Conservation (phyloP, 495 filamentous ascomycete species). For the Aspergillus mulundensis region DNA sequence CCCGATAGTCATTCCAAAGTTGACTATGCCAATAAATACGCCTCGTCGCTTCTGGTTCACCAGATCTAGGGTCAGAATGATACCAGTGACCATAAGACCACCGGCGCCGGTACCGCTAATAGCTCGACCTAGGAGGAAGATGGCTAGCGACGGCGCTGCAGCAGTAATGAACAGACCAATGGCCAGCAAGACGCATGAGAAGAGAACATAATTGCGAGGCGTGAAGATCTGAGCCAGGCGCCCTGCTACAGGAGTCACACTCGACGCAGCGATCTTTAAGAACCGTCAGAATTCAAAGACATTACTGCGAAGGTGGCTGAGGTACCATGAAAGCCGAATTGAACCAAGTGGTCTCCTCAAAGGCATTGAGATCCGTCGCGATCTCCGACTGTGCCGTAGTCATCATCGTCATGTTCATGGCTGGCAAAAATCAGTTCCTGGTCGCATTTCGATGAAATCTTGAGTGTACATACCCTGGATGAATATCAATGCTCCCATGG, state of each 20-base stretch:
- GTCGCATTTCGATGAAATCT: not conserved
- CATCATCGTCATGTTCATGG: conserved; percentile 71
- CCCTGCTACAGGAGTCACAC: conserved; percentile 60
- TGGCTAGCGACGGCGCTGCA: conserved; percentile 47
- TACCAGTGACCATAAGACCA: conserved; percentile 60
- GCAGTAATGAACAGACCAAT: conserved; percentile 61
- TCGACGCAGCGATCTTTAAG: conserved; percentile 61
- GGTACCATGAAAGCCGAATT: conserved; percentile 61
- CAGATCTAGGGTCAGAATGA: conserved; percentile 68
- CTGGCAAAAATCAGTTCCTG: conserved; percentile 25
- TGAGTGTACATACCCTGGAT: conserved; percentile 13
- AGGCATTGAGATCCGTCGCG: conserved; percentile 66
- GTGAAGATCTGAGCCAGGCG: conserved; percentile 66
- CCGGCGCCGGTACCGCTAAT: conserved; percentile 62
- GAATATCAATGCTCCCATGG: conserved; percentile 18
- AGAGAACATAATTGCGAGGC: conserved; percentile 55
- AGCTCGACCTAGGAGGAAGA: conserved; percentile 64
- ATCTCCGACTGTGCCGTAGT: conserved; percentile 71
- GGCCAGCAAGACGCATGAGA: conserved; percentile 52
- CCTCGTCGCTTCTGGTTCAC: conserved; percentile 59
- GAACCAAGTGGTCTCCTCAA: conserved; percentile 69
- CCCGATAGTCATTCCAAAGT: conserved; percentile 63
- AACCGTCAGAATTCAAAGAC: conserved; percentile 1
- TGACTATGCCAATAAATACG: conserved; percentile 64
- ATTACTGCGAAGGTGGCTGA: not conserved